Evolutionary conservation across 2,329 filamentous ascomycete species (phyloP).

Genomic region (Cryphonectria japonica): DNA sequence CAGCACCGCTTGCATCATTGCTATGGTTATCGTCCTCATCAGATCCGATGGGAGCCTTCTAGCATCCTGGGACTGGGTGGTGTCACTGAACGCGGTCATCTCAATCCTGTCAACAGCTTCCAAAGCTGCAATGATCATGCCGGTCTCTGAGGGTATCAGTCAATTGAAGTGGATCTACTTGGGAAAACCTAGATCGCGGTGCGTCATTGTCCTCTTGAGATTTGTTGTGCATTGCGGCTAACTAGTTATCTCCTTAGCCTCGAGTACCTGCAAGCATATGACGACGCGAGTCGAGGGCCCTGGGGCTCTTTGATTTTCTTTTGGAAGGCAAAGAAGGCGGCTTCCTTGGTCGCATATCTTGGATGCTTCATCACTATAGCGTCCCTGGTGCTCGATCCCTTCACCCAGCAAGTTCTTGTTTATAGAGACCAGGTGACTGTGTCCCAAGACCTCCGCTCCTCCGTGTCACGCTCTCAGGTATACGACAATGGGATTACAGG

Average conservation of each 20-base stretch:
- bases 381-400: background rate
- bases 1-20: background rate
- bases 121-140: slow-evolving; percentile 3
- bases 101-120: slow-evolving; percentile 8
- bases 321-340: background rate
- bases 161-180: slow-evolving; percentile 6
- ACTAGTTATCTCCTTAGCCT: background rate
- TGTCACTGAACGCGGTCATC: slow-evolving; percentile 5
- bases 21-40: background rate
- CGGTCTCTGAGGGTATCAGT: slow-evolving; percentile 7
- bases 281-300: background rate
- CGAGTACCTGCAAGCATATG: background rate
- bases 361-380: background rate
- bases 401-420: background rate
- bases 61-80: background rate
- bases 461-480: background rate
- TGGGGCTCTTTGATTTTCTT: background rate
- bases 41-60: background rate
- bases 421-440: background rate
- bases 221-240: background rate
- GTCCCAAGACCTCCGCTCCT: background rate
- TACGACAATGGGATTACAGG: background rate
- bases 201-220: background rate
- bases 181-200: background rate
- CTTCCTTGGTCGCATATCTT: background rate